phyloP scores from a whole-genome alignment of 148 eudicot species.

The Heliamphora exappendiculata region DNA sequence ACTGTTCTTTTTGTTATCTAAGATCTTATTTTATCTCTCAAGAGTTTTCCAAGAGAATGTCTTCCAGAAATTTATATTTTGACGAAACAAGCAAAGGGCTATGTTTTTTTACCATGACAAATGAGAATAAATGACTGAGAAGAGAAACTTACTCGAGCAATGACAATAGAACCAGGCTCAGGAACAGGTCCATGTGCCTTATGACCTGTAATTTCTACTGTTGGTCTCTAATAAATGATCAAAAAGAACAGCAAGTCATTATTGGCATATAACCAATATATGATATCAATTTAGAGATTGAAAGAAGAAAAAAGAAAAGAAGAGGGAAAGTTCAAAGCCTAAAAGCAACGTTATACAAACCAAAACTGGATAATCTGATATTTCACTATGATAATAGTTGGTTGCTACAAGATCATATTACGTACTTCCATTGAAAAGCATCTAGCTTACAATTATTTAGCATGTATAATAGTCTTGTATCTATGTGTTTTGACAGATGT shows the following conservation, averaged over 20 bases:
- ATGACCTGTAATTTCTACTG: slow-evolving; percentile 83
- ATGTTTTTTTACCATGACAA: background rate
- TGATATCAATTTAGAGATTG: background rate
- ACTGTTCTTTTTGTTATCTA: background rate
- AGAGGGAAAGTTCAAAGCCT: background rate
- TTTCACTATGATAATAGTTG: background rate
- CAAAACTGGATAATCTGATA: background rate
- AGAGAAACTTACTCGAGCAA: slow-evolving; percentile 64
- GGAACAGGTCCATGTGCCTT: slow-evolving; percentile 94
- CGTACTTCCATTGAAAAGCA: background rate
- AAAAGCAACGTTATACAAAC: background rate
- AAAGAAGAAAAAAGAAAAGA: background rate
- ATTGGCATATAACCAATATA: background rate
- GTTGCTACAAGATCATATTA: background rate
- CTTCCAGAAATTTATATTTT: background rate
- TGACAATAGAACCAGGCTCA: slow-evolving; percentile 71
- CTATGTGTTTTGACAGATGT: background rate
- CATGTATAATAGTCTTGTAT: background rate
- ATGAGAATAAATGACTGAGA: background rate
- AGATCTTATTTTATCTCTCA: background rate
- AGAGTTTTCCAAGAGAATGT: background rate
- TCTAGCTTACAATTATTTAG: background rate
- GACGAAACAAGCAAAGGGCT: background rate
- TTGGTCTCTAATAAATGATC: slow-evolving; percentile 48
- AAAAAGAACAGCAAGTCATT: slow-evolving; percentile 5